phyloP scores from a whole-genome alignment of 768 basidiomycete species.

The Phylloporus arenicola region DNA sequence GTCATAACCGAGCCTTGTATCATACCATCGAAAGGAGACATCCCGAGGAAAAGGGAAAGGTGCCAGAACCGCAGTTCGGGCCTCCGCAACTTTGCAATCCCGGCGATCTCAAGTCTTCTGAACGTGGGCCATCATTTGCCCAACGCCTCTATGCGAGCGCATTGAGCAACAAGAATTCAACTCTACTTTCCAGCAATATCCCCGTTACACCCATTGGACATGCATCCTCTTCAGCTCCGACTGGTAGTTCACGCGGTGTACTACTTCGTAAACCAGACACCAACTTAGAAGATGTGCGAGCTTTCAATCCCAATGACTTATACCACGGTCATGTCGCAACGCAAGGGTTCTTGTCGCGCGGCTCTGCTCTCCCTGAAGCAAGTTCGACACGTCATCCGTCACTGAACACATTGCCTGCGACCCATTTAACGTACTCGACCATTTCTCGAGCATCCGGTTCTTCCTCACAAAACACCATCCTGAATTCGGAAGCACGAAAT shows the following conservation, averaged over 20 bases:
- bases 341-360: conserved; percentile 1
- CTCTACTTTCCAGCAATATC: background rate
- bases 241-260: background rate
- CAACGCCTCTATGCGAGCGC: conserved; percentile 44
- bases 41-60: background rate
- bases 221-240: background rate
- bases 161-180: conserved; percentile 14
- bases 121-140: conserved; percentile 30
- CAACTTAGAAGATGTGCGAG: background rate
- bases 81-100: background rate
- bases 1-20: conserved; percentile 7
- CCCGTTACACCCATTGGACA: conserved; percentile 4
- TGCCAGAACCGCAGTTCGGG: background rate
- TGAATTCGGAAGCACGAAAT: background rate
- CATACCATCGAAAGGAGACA: conserved; percentile 18
- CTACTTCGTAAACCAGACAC: conserved; percentile 2
- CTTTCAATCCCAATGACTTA: conserved; percentile 11
- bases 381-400: background rate
- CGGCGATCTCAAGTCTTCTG: background rate
- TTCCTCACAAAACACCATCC: background rate
- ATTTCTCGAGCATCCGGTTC: background rate
- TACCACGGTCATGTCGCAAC: conserved; percentile 14
- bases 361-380: background rate
- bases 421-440: background rate
- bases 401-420: background rate